Percentiles rank a stretch among this genome's conserved stretches.
These are phyloP conservation scores for Populus trichocarpa DNA, from an alignment of 441 rosid genomes.

Conservation along the genomic window DNA sequence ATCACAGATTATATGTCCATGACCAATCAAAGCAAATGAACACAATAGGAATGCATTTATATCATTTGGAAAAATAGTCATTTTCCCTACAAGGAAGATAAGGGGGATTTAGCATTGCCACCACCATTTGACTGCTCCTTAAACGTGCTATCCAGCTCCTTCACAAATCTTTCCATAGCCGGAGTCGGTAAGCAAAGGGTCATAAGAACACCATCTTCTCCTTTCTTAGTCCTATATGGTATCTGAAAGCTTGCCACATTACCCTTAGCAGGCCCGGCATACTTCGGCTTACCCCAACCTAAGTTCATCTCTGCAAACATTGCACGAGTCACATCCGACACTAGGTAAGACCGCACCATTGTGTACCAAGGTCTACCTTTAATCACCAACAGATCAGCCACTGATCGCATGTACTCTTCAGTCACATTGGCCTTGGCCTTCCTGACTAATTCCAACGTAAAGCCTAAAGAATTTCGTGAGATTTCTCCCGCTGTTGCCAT, in stretches of 20 bases:
- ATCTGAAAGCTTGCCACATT: slow-evolving; percentile 26
- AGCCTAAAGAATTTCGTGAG: slow-evolving; percentile 24
- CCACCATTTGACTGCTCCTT: not conserved
- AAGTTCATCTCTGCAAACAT: not conserved
- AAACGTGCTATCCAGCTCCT: slow-evolving; percentile 22
- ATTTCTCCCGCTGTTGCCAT: slow-evolving; percentile 23
- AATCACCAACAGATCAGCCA: not conserved
- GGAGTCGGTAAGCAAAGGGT: slow-evolving; percentile 28
- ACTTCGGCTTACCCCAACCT: not conserved
- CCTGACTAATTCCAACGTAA: slow-evolving; percentile 24
- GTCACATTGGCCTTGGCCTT: slow-evolving; percentile 25
- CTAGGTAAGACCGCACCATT: not conserved
- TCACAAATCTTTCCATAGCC: slow-evolving; percentile 41
- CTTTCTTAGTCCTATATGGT: slow-evolving; percentile 21
- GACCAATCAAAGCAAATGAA: not conserved
- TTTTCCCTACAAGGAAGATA: not conserved
- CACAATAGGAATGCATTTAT: not conserved
- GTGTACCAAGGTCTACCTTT: not conserved
- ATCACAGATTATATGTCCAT: not conserved
- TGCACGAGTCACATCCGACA: not conserved
- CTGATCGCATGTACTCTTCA: slow-evolving; percentile 22
- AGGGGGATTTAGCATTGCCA: not conserved
- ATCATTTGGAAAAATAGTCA: not conserved
- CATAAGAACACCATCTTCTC: slow-evolving; percentile 27
- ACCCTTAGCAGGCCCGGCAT: not conserved